Evolutionary conservation across 1,284 basidiomycete species (phyloP).

Genomic region (Tausonia pullulans): DNA sequence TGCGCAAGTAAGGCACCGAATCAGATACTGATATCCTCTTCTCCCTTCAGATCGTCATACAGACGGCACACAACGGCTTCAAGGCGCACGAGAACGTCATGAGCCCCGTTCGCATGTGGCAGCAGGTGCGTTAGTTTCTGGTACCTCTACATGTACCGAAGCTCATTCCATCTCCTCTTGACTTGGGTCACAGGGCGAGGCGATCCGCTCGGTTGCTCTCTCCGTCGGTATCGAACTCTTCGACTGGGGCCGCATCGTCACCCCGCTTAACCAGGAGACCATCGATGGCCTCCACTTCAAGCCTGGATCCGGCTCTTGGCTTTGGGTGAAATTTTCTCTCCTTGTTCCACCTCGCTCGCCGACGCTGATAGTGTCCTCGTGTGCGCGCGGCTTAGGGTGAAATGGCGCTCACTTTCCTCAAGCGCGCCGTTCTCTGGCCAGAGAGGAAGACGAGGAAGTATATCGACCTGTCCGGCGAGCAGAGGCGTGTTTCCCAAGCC

Average conservation of each 20-base stretch:
- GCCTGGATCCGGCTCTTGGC: slow-evolving; percentile 6
- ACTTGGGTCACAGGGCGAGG: not conserved
- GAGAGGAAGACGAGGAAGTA: no score
- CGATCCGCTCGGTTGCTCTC: slow-evolving; percentile 2
- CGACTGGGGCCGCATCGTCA: slow-evolving; percentile 14
- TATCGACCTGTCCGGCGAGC: no score
- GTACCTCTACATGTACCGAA: no score
- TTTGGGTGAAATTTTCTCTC: slow-evolving; percentile 21
- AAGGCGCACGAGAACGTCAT: slow-evolving; percentile 4
- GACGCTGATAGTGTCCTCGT: no score
- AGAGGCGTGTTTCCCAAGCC: no score
- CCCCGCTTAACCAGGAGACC: slow-evolving; percentile 7
- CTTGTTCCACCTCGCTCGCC: no score
- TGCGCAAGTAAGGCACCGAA: no score
- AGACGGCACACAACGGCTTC: slow-evolving; percentile 13
- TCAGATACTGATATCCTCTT: not conserved
- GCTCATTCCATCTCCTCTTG: not conserved
- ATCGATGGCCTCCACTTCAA: slow-evolving; percentile 9
- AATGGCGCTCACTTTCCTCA: no score
- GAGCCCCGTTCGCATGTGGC: slow-evolving; percentile 9
- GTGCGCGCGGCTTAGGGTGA: no score
- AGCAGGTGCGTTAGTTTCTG: slow-evolving; percentile 3
- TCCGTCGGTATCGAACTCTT: slow-evolving; percentile 13
- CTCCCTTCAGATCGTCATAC: slow-evolving; percentile 7
- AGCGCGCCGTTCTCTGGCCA: no score